Evolutionary conservation across 2,329 filamentous ascomycete genomes (phyloP), one percentile per base, ranked within the genome.

Genomic region (Nothomitra cinnamomea): DNA sequence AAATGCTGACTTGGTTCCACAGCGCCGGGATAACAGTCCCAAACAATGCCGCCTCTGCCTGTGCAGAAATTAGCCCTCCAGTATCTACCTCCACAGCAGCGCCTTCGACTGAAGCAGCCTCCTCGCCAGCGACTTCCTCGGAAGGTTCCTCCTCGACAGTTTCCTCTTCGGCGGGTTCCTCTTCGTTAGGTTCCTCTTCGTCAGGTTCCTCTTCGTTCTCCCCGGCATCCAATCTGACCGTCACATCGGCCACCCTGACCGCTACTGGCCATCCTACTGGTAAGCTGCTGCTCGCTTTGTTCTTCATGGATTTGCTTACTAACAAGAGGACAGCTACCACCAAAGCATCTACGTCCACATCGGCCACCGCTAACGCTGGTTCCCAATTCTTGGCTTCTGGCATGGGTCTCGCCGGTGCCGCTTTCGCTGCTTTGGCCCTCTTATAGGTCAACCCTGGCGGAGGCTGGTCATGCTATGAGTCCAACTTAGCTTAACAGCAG

Each of bases 331-430:
- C 53, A 36, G 50, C 28, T 25, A 50, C 51, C 41, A 24, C 36
- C 24, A 21, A 49, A 13, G 25, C 15, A 24, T 24, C 45, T 19
- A 25, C 51, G 36, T 43, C 57, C 2, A 36, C 41, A 19, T 47
- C 54, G 28, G 49, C 22, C 17, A 54, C 28, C 40, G 48, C 13
- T 35, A 49, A 43, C 13, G 42, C 38, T 5, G 47, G 22, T n/a
- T 15, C 22, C 22, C 51, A 56, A 21, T 49, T 41, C 19, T 19
- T 55, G 24, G 54, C 51, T 21, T 53, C 54, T 8, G 55, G 54
- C 10, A 52, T 58, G 25, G 57, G 58, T 28, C 56, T 54, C 13
- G 51, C 56, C 17, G 57, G 57, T 21, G 57, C 57, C 21, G 57
- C 55, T 36, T 53, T 57, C 17, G 57, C 56, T 45, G 57, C 56